Conservation (phyloP, 2,329 filamentous ascomycete genomes). For the Aspergillus terreus region DNA sequence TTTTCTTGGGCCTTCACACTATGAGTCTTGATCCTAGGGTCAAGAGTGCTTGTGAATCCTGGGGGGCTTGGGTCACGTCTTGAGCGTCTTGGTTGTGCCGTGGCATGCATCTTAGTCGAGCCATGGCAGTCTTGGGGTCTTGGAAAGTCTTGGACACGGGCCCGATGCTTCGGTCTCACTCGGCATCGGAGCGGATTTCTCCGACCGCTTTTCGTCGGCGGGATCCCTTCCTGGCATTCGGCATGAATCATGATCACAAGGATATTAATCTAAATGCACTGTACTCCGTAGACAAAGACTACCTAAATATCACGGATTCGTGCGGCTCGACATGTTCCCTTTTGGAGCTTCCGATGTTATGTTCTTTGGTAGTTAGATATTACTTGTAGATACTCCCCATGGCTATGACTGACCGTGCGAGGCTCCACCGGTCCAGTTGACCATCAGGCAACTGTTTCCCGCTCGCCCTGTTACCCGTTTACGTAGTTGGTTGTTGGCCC, state of each 20-base stretch:
- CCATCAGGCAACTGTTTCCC: neutral
- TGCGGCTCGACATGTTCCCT: too few relatives aligned
- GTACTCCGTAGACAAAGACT: neutral
- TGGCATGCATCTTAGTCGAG: neutral
- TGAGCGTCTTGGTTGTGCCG: neutral
- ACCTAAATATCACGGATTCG: neutral
- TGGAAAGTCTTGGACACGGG: neutral
- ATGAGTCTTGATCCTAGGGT: constrained; percentile 1
- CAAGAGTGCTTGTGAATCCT: constrained; percentile 3
- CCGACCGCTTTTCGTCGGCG: neutral
- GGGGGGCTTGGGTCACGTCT: neutral
- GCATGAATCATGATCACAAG: neutral
- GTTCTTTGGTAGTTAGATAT: neutral
- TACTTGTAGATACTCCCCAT: too few relatives aligned
- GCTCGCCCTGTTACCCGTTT: too few relatives aligned
- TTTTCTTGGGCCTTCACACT: constrained; percentile 3
- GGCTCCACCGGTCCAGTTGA: neutral
- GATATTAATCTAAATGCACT: neutral
- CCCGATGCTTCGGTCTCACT: constrained; percentile 3
- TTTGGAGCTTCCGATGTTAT: neutral
- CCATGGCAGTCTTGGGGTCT: constrained; percentile 3
- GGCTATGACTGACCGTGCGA: neutral
- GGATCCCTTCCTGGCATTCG: neutral
- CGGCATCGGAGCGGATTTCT: constrained; percentile 3
- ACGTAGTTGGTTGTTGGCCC: neutral